Evolutionary conservation across 805 yeast genomes (phyloP), one percentile per base, ranked within the genome.

Genomic region (Saccharomycopsis fodiens): DNA sequence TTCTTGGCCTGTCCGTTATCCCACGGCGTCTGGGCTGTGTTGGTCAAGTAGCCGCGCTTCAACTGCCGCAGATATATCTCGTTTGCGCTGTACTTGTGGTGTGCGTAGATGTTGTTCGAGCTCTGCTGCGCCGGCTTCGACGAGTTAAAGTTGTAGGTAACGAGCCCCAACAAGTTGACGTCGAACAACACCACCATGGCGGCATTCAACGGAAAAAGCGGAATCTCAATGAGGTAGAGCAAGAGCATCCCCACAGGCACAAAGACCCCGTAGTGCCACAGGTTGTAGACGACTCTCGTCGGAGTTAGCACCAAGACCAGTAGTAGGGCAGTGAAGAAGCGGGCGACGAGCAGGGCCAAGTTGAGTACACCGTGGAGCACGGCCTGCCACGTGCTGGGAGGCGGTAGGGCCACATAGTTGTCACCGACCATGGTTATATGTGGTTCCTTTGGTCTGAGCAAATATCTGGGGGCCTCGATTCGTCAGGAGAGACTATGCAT

Each of bases 161-260:
- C 7, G 16, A 42, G 17, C 13, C 49, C 49, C 5, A 22, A 12
- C 20, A 42, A 16, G 27, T 36, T 46, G 32, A 46, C 17, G 20
- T 41, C 46, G 19, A 46, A 46, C 3, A 42, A 4, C 6, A 36
- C 21, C 12, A 22, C 3, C 15, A 41, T n/a, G 20, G 31, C 12
- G 17, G n/a, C 16, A 27, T 46, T 34, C 19, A 46, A 13, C 15
- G 49, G 49, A 5, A 41, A 15, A 19, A 46, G 23, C 20, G 41
- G 42, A 4, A 46, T n/a, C 30, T 46, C 46, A 12, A 46, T 29
- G 13, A 41, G 15, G 23, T 44, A 44, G 5, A 38, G 10, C 8
- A 32, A 7, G 20, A 32, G 20, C 8, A 19, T 32, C 19, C 10
- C 36, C 20, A 32, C 20, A 10, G 36, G 36, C 20, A 15, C 20